These are phyloP conservation scores for Neurospora sp. DNA, from an alignment of 495 filamentous ascomycete species.

Conservation along the genomic window DNA sequence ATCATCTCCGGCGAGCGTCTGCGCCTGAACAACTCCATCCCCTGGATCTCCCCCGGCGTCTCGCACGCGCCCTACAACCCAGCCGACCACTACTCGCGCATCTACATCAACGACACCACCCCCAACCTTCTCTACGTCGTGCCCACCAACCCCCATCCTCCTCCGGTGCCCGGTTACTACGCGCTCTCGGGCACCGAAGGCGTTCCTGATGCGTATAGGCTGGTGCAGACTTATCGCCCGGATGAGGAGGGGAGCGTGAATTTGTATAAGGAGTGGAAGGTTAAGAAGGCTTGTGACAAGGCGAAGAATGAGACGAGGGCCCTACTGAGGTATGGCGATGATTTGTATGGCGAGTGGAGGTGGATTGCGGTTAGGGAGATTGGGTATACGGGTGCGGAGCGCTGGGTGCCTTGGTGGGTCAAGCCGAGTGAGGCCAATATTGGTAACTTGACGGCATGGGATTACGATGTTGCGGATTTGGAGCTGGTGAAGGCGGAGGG, in stretches of 20 bases:
- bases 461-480: slow-evolving; percentile 7
- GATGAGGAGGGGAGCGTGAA: slow-evolving; percentile 3
- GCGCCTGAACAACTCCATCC: slow-evolving; percentile 10
- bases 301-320: background rate
- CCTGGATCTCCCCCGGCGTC: slow-evolving; percentile 6
- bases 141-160: slow-evolving; percentile 17
- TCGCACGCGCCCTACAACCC: slow-evolving; percentile 12
- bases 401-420: slow-evolving; percentile 9
- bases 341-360: background rate
- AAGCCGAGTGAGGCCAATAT: slow-evolving; percentile 6
- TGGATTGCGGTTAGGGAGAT: slow-evolving; percentile 16
- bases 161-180: slow-evolving; percentile 17
- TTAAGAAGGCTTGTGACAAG: background rate
- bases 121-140: slow-evolving; percentile 6
- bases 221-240: slow-evolving; percentile 8
- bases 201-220: slow-evolving; percentile 9
- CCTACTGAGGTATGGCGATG: slow-evolving; percentile 6
- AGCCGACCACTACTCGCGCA: slow-evolving; percentile 10
- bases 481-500: slow-evolving; percentile 12
- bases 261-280: slow-evolving; percentile 3
- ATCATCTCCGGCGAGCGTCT: slow-evolving; percentile 11
- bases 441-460: slow-evolving; percentile 5
- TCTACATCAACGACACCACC: background rate
- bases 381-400: background rate
- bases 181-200: slow-evolving; percentile 10